Evolutionary conservation across 2,329 filamentous ascomycete species (phyloP), one percentile per base, ranked within the genome.

Genomic region (Epichloe sp.): DNA sequence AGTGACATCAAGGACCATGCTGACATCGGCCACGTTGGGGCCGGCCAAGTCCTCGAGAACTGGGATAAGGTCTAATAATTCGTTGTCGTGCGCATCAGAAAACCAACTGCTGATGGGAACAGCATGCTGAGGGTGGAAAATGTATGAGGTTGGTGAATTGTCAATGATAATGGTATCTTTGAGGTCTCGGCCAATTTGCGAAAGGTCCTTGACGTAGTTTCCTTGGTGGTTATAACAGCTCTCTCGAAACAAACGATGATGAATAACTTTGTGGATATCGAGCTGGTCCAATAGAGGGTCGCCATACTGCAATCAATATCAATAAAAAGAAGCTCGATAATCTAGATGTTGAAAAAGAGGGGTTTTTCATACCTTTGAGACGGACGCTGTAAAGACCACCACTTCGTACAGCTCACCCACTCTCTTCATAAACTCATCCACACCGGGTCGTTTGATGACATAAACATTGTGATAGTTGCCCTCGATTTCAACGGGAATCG

Each of bases 91-190:
- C 55, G 93, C 93, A 71, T 98, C 93, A 58, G 90, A 96, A 73
- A 98, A 98, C 93, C 93, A 98, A 76, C 91, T 97, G 79, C 90
- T 96, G 72, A 98, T 98, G 26, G 93, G 93, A 47, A 98, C 91
- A 54, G 93, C 93, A 68, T 98, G 93, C 73, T 98, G 91, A 23
- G 93, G 93, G 66, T 98, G 93, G 78, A 98, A 98, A 62, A 98
- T 97, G 74, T 98, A 98, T 12, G 91, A 97, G 4, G 93, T 98
- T 2, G 93, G 93, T 45, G 93, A 97, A 71, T 98, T 98, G 74
- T 98, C 93, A 63, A 98, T 98, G 67, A 98, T 98, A 65, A 98
- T 98, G 19, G 91, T 98, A 65, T 98, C 91, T 68, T 88, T 88
- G 52, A 98, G 80, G 66, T 97, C 90, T 58, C 93, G 85, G 48